Conservation (phyloP, 2,329 filamentous ascomycete genomes). For the Emergomyces africanus region DNA sequence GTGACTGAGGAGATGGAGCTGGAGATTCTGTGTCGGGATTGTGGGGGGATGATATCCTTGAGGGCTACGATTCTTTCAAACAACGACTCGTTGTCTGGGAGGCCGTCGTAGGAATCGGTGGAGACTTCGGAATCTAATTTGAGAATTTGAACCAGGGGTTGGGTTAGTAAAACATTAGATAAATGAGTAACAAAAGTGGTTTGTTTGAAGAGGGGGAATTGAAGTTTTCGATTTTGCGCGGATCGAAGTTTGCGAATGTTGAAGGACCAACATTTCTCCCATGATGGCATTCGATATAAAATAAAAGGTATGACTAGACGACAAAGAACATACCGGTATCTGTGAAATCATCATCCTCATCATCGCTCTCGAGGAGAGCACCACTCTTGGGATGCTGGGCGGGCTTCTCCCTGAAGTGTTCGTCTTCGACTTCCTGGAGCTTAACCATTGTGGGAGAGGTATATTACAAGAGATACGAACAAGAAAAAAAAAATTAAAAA, state of each 20-base stretch:
- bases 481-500: neutral
- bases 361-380: constrained; percentile 34
- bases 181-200: neutral
- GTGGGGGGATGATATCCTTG: constrained; percentile 63
- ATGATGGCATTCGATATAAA: too few species aligned
- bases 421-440: constrained; percentile 91
- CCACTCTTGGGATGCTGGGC: constrained; percentile 47
- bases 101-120: constrained; percentile 54
- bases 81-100: constrained; percentile 44
- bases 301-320: constrained; percentile 6
- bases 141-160: neutral
- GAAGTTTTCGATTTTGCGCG: too few species aligned
- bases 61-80: constrained; percentile 59
- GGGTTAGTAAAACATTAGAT: neutral
- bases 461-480: neutral
- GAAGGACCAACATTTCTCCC: neutral
- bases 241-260: neutral
- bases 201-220: neutral
- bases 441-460: constrained; percentile 59
- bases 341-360: constrained; percentile 79
- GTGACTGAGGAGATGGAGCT: constrained; percentile 40
- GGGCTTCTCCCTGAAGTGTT: constrained; percentile 68
- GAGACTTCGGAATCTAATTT: constrained; percentile 67
- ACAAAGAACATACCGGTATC: constrained; percentile 59
- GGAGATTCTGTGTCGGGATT: constrained; percentile 55